Evolutionary conservation across 2,329 filamentous ascomycete species (phyloP), one percentile per base, ranked within the genome.

Genomic region (Trichophyton mentagrophytes): DNA sequence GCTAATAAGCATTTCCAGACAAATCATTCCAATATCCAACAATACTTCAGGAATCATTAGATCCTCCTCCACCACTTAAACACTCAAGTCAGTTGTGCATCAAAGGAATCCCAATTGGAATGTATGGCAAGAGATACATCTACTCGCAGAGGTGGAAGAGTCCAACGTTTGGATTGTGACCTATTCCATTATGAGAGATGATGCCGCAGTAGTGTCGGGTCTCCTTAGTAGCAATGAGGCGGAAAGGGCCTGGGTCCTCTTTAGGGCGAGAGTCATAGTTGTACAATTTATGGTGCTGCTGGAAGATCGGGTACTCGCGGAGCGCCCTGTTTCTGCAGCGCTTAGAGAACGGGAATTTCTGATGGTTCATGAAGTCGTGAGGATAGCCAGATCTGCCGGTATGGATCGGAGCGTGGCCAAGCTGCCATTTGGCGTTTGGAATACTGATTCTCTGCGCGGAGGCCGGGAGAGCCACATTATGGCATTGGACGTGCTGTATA

Each of bases 301-400:
- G 17, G 33, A 57, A 57, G 55, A 57, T 3, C 11, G 55, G 55
- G 15, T 57, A 57, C 22, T 57, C 55, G 55, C 33, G 36, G 22
- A 57, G 55, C 1, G 4, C 0, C 17, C 17, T 15, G 55, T 44
- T 30, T n/a, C 9, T 27, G 55, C 55, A 57, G 8, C 40, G 13
- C 33, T 30, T 42, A 36, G 55, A 25, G 33, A 57, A 27, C 15
- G 2, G 40, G 55, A 57, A n/a, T 9, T 44, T n/a, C n/a, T 57
- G 55, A 13, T 44, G 40, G 27, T 57, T 57, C 55, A 25, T 1
- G 55, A 57, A 57, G 55, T 40, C 55, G 17, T 57, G 55, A 30
- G 55, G 55, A 11, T 57, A 57, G 55, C 55, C 55, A 44, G 55
- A 57, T 42, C 2, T 40, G 17, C 55, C 55, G 15, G 55, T 57